Evolutionary conservation across 331 rosid genomes (phyloP).

Genomic region (Rhamnella rubrinervis): DNA sequence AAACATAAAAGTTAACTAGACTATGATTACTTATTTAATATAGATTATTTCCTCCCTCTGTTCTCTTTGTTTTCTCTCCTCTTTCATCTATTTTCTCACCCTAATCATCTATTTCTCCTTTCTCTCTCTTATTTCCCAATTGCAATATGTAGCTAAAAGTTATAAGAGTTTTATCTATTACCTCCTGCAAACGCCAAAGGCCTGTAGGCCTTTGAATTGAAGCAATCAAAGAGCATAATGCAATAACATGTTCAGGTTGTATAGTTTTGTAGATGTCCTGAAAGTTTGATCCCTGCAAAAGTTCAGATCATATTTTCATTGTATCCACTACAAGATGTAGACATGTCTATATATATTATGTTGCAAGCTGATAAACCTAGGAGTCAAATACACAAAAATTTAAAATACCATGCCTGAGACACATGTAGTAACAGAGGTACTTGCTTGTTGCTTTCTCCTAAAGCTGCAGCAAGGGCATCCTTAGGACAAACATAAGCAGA

Average conservation of each 20-base stretch:
- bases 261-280: constrained; percentile 51
- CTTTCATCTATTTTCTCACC: too few species aligned
- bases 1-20: not conserved
- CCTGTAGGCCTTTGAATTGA: constrained; percentile 70
- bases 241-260: constrained; percentile 49
- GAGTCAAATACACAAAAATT: constrained; percentile 13
- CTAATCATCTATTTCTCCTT: too few species aligned
- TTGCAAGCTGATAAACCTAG: constrained; percentile 9
- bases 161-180: constrained; percentile 20
- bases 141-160: not conserved
- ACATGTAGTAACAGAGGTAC: constrained; percentile 47
- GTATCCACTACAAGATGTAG: constrained; percentile 8
- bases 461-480: constrained; percentile 70
- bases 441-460: constrained; percentile 56
- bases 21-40: too few species aligned
- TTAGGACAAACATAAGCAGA: constrained; percentile 61
- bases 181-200: constrained; percentile 75
- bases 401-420: constrained; percentile 42
- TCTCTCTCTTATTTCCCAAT: too few species aligned
- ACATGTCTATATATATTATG: constrained; percentile 7
- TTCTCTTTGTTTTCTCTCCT: too few species aligned
- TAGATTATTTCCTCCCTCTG: too few species aligned
- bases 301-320: constrained; percentile 21
- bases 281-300: constrained; percentile 60
- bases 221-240: constrained; percentile 59